phyloP scores from a whole-genome alignment of 2,329 filamentous ascomycete species.

The Cladosporium sp. region DNA sequence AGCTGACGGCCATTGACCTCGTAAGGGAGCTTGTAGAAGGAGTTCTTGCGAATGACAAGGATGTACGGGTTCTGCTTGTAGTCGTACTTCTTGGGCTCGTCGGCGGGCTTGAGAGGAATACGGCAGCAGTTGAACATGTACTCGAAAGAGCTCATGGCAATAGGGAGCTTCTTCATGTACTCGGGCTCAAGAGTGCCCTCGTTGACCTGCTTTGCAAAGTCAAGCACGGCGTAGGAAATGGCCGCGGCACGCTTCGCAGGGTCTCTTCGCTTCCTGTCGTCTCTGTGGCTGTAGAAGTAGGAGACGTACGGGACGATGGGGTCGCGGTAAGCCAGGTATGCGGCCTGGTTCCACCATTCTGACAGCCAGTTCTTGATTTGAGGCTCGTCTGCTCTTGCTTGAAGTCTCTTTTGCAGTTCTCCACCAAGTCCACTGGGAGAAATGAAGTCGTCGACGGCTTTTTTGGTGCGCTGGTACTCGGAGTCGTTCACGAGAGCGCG shows the following conservation, averaged over 20 bases:
- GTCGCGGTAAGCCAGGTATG: conserved; percentile 89
- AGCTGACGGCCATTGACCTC: conserved; percentile 79
- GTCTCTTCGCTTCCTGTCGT: conserved; percentile 81
- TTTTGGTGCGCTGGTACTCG: conserved; percentile 69
- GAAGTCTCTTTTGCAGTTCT: conserved; percentile 79
- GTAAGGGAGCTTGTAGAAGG: conserved; percentile 88
- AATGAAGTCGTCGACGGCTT: conserved; percentile 83
- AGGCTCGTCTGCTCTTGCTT: conserved; percentile 73
- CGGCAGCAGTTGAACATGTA: conserved; percentile 98
- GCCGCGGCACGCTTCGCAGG: conserved; percentile 91
- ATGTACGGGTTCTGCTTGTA: conserved; percentile 77
- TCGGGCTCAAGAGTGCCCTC: conserved; percentile 80
- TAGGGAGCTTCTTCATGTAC: conserved; percentile 96
- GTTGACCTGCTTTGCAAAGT: conserved; percentile 94
- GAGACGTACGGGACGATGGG: conserved; percentile 96
- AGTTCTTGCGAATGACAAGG: conserved; percentile 86
- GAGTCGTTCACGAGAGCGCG: conserved; percentile 64
- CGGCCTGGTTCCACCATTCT: conserved; percentile 97
- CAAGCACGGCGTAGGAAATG: conserved; percentile 75
- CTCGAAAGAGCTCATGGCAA: conserved; percentile 97
- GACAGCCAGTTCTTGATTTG: conserved; percentile 88
- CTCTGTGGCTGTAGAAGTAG: conserved; percentile 98
- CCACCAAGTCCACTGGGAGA: conserved; percentile 78
- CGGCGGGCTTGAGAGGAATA: conserved; percentile 74
- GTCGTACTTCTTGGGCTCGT: conserved; percentile 78